Evolutionary conservation across 1,284 basidiomycete genomes (phyloP).

Genomic region (Puccinia polysora): DNA sequence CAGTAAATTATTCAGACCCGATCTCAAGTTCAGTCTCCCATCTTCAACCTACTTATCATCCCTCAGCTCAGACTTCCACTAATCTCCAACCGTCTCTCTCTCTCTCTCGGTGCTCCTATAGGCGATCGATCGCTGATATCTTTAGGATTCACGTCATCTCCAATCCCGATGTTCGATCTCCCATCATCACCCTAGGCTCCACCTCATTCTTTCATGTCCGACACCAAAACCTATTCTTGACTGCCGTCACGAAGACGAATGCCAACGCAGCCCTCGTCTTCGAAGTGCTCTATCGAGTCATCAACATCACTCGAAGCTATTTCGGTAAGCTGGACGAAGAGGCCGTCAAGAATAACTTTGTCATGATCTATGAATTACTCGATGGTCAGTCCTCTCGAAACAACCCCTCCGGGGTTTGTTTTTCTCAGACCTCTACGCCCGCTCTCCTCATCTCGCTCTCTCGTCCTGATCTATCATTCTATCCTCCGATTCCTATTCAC

Average conservation of each 20-base stretch:
- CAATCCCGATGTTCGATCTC: constrained; percentile 89
- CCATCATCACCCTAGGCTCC: constrained; percentile 93
- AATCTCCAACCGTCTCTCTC: constrained; percentile 3
- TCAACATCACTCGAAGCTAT: constrained; percentile 85
- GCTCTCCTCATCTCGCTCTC: background rate
- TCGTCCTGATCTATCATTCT: background rate
- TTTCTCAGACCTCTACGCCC: background rate
- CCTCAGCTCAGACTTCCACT: background rate
- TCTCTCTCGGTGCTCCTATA: no score
- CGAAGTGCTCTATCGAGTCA: constrained; percentile 94
- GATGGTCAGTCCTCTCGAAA: constrained; percentile 77
- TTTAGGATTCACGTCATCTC: constrained; percentile 98
- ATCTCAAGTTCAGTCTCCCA: constrained; percentile 70
- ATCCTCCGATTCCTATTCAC: background rate
- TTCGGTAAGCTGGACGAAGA: constrained; percentile 98
- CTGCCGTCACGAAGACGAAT: constrained; percentile 81
- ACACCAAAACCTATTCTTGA: constrained; percentile 87
- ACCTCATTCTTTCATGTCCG: constrained; percentile 97
- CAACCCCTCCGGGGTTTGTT: background rate
- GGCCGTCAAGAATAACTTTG: constrained; percentile 97
- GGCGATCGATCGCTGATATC: constrained; percentile 93
- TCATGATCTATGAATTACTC: constrained; percentile 88
- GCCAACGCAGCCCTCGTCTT: constrained; percentile 96
- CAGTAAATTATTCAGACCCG: constrained; percentile 82
- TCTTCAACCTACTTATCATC: constrained; percentile 1